Evolutionary conservation across 2,329 filamentous ascomycete genomes (phyloP).

Genomic region (Claviceps cyperi): DNA sequence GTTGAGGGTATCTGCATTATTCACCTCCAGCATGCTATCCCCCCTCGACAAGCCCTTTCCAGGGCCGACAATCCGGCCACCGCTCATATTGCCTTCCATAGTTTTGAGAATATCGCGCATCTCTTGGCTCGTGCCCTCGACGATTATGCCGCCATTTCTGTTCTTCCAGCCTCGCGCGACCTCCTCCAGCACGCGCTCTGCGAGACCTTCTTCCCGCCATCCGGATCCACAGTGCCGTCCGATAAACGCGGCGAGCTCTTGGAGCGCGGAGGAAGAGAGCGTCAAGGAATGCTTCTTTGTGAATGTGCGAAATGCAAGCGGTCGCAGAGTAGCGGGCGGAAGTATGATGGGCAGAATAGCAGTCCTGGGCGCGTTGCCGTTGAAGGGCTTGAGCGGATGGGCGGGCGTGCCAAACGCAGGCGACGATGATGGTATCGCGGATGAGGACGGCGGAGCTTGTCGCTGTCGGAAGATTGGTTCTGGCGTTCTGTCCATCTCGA

Average conservation of each 20-base stretch:
- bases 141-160: conserved; percentile 74
- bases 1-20: conserved; percentile 36
- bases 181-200: conserved; percentile 85
- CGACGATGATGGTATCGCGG: conserved; percentile 71
- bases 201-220: conserved; percentile 92
- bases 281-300: conserved; percentile 97
- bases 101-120: conserved; percentile 72
- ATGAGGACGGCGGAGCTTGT: conserved; percentile 24
- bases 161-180: conserved; percentile 86
- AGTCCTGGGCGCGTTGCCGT: conserved; percentile 36
- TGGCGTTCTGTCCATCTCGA: conserved; percentile 24
- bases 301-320: conserved; percentile 85
- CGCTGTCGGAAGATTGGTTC: conserved; percentile 23
- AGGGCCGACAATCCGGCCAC: conserved; percentile 51
- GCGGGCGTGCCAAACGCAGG: conserved; percentile 80
- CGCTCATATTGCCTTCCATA: conserved; percentile 76
- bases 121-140: conserved; percentile 64
- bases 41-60: conserved; percentile 35
- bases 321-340: conserved; percentile 71
- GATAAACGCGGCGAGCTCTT: conserved; percentile 76
- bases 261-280: conserved; percentile 72
- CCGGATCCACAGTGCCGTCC: conserved; percentile 86
- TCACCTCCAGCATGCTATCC: conserved; percentile 49
- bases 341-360: conserved; percentile 78
- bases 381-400: conserved; percentile 58